Evolutionary conservation across 2,329 filamentous ascomycete species (phyloP), one percentile per base, ranked within the genome.

Genomic region (Talaromyces islandicus): DNA sequence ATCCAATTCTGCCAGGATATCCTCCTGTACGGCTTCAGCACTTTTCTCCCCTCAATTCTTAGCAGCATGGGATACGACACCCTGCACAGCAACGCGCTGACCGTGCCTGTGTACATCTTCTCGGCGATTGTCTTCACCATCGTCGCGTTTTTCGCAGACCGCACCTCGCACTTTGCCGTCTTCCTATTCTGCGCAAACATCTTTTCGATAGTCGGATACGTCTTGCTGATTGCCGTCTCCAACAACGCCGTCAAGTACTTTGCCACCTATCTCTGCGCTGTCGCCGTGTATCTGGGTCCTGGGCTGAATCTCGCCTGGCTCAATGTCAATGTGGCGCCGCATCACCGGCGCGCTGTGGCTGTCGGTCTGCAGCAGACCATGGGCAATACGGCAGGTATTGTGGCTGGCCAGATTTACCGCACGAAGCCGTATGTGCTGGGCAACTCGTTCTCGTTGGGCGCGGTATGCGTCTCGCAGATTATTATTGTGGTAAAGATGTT

Each of bases 31-130:
- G 83, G 82, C n/a, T 84, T 85, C 68, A 80, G 77, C 63, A 85
- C 81, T 10, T 85, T 85, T 66, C 70, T 85, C 4, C 84, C 84
- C 2, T 79, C 79, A 1, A 85, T 86, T 63, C 73, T 85, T 54
- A 73, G 77, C 48, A 75, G 74, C 32, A 79, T 84, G 69, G 81
- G 82, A 2, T 84, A 82, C 65, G 69, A 74, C 41, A 76, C 75
- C n/a, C 71, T 84, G 21, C 72, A 80, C 64, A 78, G 79, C 11
- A 81, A 85, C 59, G 78, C 81, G 38, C 71, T 85, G 35, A 85
- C 81, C 4, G 80, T 85, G 0, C 83, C 83, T 0, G 81, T 85
- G n/a, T 85, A 83, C 64, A 67, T 83, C 14, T 78, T 78, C 60
- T 81, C 80, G 3, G 80, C 77, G 0, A 60, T 78, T 7, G 66